A percentile compares a stretch with the other conserved stretches of the same genome.
Conservation (phyloP, 768 basidiomycete genomes). For the Symmetrospora coprosmae region DNA sequence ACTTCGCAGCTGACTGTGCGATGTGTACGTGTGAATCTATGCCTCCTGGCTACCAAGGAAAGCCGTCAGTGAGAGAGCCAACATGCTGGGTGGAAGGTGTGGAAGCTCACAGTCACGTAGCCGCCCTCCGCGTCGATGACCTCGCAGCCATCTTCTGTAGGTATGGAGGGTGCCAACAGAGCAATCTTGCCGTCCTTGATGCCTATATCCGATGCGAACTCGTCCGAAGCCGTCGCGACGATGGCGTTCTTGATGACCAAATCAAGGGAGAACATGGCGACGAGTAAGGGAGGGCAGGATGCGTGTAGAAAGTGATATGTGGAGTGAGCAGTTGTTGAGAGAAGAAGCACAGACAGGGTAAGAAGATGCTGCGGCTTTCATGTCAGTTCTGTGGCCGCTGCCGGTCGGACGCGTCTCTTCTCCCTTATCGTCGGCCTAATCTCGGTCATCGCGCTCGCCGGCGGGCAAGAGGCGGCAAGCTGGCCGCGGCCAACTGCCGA, state of each 20-base stretch:
- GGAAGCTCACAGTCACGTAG: slow-evolving; percentile 34
- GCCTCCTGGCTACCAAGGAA: slow-evolving; percentile 34
- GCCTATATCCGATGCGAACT: slow-evolving; percentile 33
- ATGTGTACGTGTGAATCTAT: slow-evolving; percentile 40
- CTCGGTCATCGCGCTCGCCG: too few species aligned
- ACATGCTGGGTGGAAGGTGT: too few species aligned
- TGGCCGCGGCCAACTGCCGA: too few species aligned
- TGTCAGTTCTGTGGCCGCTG: too few species aligned
- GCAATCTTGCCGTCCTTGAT: slow-evolving; percentile 37
- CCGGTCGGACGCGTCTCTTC: too few species aligned
- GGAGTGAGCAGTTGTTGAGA: too few species aligned
- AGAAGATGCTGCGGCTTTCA: too few species aligned
- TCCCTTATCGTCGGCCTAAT: too few species aligned
- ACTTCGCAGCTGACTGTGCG: slow-evolving; percentile 33
- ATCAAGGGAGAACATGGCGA: slow-evolving; percentile 15
- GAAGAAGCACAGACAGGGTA: too few species aligned
- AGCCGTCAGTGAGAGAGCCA: neutral
- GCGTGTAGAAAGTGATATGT: too few species aligned
- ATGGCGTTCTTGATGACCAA: slow-evolving; percentile 25
- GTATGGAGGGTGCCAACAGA: slow-evolving; percentile 31
- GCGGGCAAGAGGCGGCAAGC: too few species aligned
- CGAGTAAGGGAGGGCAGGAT: too few species aligned
- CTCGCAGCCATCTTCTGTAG: slow-evolving; percentile 26
- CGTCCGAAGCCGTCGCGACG: slow-evolving; percentile 26
- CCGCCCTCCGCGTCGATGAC: slow-evolving; percentile 39